These are phyloP conservation scores for Ogataea corticis DNA, from an alignment of 805 yeast species.

Conservation along the genomic window DNA sequence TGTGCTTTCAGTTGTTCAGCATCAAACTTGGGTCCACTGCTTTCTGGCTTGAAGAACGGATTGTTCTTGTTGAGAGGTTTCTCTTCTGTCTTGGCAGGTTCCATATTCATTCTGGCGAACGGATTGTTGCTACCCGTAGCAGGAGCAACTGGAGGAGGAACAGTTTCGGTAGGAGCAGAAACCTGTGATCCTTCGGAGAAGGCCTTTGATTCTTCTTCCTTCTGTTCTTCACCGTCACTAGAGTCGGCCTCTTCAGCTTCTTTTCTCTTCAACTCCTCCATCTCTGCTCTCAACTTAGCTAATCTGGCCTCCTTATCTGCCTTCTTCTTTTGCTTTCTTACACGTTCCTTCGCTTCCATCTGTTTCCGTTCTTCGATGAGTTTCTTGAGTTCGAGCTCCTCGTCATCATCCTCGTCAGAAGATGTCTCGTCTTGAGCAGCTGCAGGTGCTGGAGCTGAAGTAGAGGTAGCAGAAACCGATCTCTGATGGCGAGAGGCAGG, in stretches of 20 bases:
- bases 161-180: conserved; percentile 17
- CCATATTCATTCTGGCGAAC: conserved; percentile 40
- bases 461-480: conserved; percentile 4
- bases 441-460: conserved; percentile 4
- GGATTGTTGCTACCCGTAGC: conserved; percentile 43
- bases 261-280: conserved; percentile 50
- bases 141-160: conserved; percentile 22
- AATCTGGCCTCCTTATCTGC: conserved; percentile 60
- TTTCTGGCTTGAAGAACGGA: conserved; percentile 60
- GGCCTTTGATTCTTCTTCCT: conserved; percentile 7
- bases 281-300: conserved; percentile 57
- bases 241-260: conserved; percentile 36
- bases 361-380: conserved; percentile 49
- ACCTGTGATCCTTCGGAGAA: conserved; percentile 10
- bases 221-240: conserved; percentile 25
- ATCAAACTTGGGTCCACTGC: conserved; percentile 43
- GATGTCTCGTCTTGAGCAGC: conserved; percentile 13
- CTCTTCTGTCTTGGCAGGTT: conserved; percentile 14
- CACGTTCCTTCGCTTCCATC: conserved; percentile 40
- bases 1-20: conserved; percentile 65
- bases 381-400: conserved; percentile 46
- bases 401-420: conserved; percentile 38
- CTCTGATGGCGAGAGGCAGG: conserved; percentile 23
- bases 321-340: conserved; percentile 47
- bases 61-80: conserved; percentile 28